Percentiles rank a stretch among this genome's conserved stretches.
phyloP scores from a whole-genome alignment of 2,329 filamentous ascomycete species.

The Metarhizium robertsii region DNA sequence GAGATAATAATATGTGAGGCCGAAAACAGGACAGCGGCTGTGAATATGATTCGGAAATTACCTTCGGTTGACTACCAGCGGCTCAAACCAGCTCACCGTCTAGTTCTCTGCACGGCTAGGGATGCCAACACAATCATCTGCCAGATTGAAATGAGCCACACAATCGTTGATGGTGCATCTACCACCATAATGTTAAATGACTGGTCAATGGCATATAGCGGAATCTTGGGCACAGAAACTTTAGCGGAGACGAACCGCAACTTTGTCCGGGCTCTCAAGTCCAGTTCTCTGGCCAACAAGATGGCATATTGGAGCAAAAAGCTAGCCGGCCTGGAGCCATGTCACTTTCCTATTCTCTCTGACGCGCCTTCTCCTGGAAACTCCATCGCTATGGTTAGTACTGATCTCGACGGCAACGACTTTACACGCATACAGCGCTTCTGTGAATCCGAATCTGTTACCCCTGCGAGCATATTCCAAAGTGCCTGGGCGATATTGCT shows the following conservation, averaged over 20 bases:
- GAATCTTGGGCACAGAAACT: background rate
- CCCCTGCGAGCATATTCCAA: constrained; percentile 3
- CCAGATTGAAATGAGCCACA: background rate
- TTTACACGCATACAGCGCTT: constrained; percentile 14
- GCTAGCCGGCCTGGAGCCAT: constrained; percentile 6
- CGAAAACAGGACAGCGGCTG: background rate
- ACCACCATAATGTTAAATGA: constrained; percentile 9
- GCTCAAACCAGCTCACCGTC: constrained; percentile 2
- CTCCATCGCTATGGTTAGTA: background rate
- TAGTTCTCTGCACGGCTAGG: background rate
- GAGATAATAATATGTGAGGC: background rate
- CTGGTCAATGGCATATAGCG: constrained; percentile 3
- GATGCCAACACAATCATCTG: background rate
- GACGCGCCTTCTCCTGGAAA: background rate
- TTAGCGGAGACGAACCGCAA: constrained; percentile 1
- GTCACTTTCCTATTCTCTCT: constrained; percentile 7
- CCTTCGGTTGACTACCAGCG: constrained; percentile 1
- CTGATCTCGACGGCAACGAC: background rate
- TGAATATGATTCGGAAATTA: background rate
- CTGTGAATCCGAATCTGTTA: constrained; percentile 25
- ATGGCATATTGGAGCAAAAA: constrained; percentile 8
- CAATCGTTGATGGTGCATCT: constrained; percentile 23
- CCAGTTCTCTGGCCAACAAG: background rate
- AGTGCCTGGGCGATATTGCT: constrained; percentile 10
- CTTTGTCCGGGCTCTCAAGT: constrained; percentile 3